These are phyloP conservation scores for Rauvolfia tetraphylla DNA, from an alignment of 257 asterid species.

Conservation along the genomic window DNA sequence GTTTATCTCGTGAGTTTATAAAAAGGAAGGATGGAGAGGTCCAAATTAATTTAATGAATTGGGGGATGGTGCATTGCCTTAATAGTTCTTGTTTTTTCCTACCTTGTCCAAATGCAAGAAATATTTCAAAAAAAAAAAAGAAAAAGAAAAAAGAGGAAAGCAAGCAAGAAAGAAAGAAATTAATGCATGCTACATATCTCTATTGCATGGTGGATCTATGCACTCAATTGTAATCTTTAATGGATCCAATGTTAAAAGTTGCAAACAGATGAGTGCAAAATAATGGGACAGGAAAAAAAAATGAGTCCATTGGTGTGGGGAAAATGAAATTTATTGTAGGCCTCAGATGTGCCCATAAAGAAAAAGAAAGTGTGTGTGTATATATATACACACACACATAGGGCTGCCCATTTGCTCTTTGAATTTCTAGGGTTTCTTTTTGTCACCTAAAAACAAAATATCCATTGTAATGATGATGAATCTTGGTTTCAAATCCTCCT, in stretches of 20 bases:
- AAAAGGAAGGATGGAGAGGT: background rate
- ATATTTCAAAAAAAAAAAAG: too few species aligned
- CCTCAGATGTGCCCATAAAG: background rate
- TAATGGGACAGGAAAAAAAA: conserved; percentile 26
- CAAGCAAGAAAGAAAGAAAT: too few species aligned
- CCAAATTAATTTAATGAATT: background rate
- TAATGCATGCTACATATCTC: background rate
- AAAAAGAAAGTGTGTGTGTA: background rate
- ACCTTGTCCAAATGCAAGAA: background rate
- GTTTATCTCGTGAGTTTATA: background rate
- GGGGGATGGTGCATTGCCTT: background rate
- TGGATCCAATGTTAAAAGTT: conserved; percentile 52
- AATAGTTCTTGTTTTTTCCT: background rate
- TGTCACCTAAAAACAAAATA: conserved; percentile 23
- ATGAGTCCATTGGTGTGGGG: conserved; percentile 9
- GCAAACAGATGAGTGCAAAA: conserved; percentile 32
- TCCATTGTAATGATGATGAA: conserved; percentile 61
- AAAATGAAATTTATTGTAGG: conserved; percentile 11
- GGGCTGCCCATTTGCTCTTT: conserved; percentile 1
- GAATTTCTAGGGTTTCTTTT: conserved; percentile 37
- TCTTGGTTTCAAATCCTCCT: conserved; percentile 72
- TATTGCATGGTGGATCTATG: conserved; percentile 35
- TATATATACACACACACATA: background rate
- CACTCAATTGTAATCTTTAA: conserved; percentile 47
- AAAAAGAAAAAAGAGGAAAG: background rate